A percentile compares a stretch with the other conserved stretches of the same genome.
Conservation (phyloP, 2,329 filamentous ascomycete species). For the Apiospora pterosperma region DNA sequence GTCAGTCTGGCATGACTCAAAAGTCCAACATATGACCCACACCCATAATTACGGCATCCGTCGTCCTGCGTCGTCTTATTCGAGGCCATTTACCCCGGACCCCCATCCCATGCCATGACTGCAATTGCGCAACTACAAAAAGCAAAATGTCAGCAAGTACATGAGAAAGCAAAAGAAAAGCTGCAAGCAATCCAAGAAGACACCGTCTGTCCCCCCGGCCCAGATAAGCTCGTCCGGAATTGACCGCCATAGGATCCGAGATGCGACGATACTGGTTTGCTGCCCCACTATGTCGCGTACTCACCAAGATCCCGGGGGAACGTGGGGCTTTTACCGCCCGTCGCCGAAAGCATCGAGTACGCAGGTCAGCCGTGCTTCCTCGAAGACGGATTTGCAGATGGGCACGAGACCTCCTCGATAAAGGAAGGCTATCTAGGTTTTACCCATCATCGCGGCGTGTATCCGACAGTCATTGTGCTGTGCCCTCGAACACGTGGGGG, state of each 20-base stretch:
- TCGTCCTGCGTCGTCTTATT: too few species aligned
- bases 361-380: neutral
- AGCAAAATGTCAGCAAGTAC: too few species aligned
- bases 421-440: neutral
- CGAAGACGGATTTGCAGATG: neutral
- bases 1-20: neutral
- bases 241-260: too few species aligned
- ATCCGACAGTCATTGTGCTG: neutral
- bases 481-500: neutral
- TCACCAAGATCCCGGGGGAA: neutral
- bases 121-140: too few species aligned
- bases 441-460: neutral
- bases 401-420: neutral
- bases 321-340: neutral
- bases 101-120: too few species aligned
- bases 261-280: neutral
- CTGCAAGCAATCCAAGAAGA: too few species aligned
- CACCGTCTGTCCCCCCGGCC: too few species aligned
- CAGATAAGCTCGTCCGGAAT: too few species aligned
- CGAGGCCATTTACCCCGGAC: neutral
- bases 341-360: neutral
- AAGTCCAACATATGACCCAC: neutral
- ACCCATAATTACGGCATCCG: neutral
- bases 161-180: too few species aligned
- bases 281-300: neutral